These are phyloP conservation scores for Megacollybia marginata DNA, from an alignment of 768 basidiomycete species.

Conservation along the genomic window DNA sequence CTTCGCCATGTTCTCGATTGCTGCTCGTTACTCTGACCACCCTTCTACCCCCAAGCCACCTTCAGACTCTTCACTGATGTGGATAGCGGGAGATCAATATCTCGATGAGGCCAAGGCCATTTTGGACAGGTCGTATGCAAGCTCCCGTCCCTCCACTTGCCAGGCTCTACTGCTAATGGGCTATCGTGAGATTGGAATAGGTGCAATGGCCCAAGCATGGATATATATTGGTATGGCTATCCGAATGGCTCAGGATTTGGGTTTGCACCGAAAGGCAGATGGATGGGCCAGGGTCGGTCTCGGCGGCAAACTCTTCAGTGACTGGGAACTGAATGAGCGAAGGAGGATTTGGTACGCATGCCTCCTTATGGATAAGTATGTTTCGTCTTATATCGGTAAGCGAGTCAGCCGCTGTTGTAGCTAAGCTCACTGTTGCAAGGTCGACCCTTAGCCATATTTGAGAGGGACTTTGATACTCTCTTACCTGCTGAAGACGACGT, in stretches of 20 bases:
- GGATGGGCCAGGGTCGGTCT: constrained; percentile 61
- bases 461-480: constrained; percentile 69
- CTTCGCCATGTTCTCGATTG: constrained; percentile 78
- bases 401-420: constrained; percentile 5
- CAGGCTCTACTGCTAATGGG: constrained; percentile 78
- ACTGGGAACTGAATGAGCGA: constrained; percentile 60
- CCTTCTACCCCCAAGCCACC: constrained; percentile 27
- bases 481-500: constrained; percentile 59
- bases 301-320: constrained; percentile 40
- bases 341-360: constrained; percentile 75
- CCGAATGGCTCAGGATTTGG: constrained; percentile 87
- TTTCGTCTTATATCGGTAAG: constrained; percentile 69
- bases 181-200: constrained; percentile 82
- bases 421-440: constrained; percentile 25
- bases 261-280: constrained; percentile 76
- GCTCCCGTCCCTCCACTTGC: constrained; percentile 66
- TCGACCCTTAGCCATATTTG: constrained; percentile 67
- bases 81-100: constrained; percentile 73
- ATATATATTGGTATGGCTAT: constrained; percentile 82
- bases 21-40: constrained; percentile 58
- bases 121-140: constrained; percentile 60
- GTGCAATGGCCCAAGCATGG: constrained; percentile 87
- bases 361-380: constrained; percentile 72
- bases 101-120: constrained; percentile 59
- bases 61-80: constrained; percentile 52